A percentile compares a stretch with the other conserved stretches of the same genome.
These are phyloP conservation scores for Lasiodiplodia citricola DNA, from an alignment of 2,329 filamentous ascomycete genomes.

Conservation along the genomic window DNA sequence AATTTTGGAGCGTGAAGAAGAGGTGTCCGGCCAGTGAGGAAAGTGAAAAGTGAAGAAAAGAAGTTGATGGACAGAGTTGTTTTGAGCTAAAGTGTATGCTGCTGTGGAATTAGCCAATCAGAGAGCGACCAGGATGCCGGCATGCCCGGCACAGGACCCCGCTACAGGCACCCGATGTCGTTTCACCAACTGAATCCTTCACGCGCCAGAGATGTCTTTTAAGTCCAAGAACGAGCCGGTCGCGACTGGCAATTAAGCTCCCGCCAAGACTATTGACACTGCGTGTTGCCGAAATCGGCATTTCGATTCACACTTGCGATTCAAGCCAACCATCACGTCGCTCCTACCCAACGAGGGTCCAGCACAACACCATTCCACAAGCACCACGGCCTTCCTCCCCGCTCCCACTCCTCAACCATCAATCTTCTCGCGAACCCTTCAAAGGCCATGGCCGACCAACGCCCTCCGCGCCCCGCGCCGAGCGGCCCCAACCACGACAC, in stretches of 20 bases:
- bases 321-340: background rate
- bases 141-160: background rate
- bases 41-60: no score
- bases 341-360: background rate
- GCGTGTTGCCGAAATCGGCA: background rate
- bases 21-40: background rate
- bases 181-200: background rate
- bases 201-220: background rate
- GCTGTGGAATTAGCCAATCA: conserved; percentile 18
- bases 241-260: background rate
- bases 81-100: background rate
- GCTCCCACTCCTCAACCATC: no score
- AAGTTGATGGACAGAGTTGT: background rate
- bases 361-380: background rate
- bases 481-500: background rate
- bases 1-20: background rate
- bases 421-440: no score
- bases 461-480: background rate
- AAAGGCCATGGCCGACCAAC: no score
- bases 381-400: no score
- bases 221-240: background rate
- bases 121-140: background rate
- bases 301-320: background rate
- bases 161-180: background rate
- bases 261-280: background rate